Evolutionary conservation across 176 grass and related monocot species (phyloP).

Genomic region (Raddia distichophylla): DNA sequence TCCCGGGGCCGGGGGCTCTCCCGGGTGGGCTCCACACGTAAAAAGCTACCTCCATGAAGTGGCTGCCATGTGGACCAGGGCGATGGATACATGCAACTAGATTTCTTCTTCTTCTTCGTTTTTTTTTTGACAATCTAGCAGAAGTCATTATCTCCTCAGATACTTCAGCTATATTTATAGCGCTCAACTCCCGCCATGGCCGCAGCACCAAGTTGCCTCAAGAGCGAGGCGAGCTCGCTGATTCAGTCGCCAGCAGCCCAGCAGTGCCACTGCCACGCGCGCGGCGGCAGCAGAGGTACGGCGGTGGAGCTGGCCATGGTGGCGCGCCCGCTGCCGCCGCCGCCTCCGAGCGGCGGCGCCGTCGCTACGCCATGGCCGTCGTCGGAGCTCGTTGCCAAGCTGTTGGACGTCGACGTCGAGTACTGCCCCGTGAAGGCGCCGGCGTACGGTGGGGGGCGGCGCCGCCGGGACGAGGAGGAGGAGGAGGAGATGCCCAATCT

Average conservation of each 20-base stretch:
- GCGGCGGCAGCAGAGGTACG: not conserved
- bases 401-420: not conserved
- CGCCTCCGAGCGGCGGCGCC: not conserved
- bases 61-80: too few species aligned
- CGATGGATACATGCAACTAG: too few species aligned
- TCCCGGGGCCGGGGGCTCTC: too few species aligned
- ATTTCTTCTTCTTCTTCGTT: too few species aligned
- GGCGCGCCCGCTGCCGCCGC: slow-evolving; percentile 27
- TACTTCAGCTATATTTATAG: too few species aligned
- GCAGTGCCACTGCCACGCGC: not conserved
- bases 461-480: not conserved
- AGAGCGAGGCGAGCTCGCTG: too few species aligned
- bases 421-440: not conserved
- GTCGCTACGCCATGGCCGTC: not conserved
- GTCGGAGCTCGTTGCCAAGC: not conserved
- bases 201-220: too few species aligned
- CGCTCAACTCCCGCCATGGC: too few species aligned
- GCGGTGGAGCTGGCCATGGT: slow-evolving; percentile 24
- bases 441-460: not conserved
- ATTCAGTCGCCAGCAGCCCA: not conserved
- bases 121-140: too few species aligned
- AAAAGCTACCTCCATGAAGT: too few species aligned
- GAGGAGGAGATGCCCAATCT: not conserved
- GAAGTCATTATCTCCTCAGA: too few species aligned
- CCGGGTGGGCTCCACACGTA: too few species aligned